phyloP scores from a whole-genome alignment of 2,329 filamentous ascomycete genomes.

The Diplocarpon mali region DNA sequence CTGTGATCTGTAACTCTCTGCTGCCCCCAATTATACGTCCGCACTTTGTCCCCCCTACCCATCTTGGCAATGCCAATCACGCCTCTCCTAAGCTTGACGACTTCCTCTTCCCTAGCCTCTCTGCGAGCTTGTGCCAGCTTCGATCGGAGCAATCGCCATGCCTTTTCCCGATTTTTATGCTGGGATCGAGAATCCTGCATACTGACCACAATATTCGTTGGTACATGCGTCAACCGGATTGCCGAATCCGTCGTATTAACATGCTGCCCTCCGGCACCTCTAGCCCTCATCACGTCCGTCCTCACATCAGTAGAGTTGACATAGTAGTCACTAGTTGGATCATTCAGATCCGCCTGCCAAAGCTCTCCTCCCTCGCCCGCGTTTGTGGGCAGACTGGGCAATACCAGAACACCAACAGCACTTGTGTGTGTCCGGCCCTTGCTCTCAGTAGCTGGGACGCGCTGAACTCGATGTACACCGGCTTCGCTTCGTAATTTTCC shows the following conservation, averaged over 20 bases:
- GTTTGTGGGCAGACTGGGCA: slow-evolving; percentile 65
- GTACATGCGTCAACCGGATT: slow-evolving; percentile 81
- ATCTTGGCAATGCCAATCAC: slow-evolving; percentile 72
- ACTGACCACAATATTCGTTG: slow-evolving; percentile 74
- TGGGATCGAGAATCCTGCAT: slow-evolving; percentile 94
- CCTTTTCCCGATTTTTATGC: slow-evolving; percentile 74
- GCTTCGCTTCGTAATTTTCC: slow-evolving; percentile 75
- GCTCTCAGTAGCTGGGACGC: slow-evolving; percentile 81
- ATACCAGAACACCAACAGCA: slow-evolving; percentile 82
- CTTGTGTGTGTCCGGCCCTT: slow-evolving; percentile 90
- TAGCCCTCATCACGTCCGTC: slow-evolving; percentile 80
- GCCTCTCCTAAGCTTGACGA: slow-evolving; percentile 61
- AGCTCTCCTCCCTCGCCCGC: slow-evolving; percentile 37
- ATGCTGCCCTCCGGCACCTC: slow-evolving; percentile 90
- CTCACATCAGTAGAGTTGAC: slow-evolving; percentile 74
- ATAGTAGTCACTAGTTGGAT: slow-evolving; percentile 87
- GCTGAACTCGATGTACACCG: slow-evolving; percentile 90
- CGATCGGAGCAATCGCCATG: slow-evolving; percentile 76
- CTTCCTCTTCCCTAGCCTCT: slow-evolving; percentile 74
- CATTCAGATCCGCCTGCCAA: slow-evolving; percentile 53
- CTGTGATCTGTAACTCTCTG: slow-evolving; percentile 64
- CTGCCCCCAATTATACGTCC: slow-evolving; percentile 63
- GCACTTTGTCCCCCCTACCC: slow-evolving; percentile 84
- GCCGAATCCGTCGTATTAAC: slow-evolving; percentile 98
- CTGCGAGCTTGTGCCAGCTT: slow-evolving; percentile 69